phyloP scores from a whole-genome alignment of 2,329 filamentous ascomycete species.

The Aspergillus ochraceoroseus region DNA sequence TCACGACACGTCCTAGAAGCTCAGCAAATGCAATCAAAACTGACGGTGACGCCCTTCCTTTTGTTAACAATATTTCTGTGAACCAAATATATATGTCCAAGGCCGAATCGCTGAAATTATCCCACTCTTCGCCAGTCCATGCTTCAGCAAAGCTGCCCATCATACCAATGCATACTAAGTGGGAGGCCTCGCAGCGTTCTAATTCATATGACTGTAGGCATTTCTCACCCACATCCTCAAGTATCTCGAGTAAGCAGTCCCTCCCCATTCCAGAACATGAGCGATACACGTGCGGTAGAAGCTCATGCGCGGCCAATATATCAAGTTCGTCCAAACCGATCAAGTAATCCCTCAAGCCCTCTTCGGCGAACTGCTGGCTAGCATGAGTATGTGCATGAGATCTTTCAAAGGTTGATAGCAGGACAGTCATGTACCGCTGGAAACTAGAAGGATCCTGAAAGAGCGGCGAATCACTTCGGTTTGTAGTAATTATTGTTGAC shows the following conservation, averaged over 20 bases:
- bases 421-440: constrained; percentile 35
- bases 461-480: constrained; percentile 31
- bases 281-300: constrained; percentile 31
- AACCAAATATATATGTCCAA: constrained; percentile 77
- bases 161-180: constrained; percentile 62
- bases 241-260: constrained; percentile 41
- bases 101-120: constrained; percentile 60
- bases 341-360: constrained; percentile 36
- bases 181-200: constrained; percentile 68
- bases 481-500: constrained; percentile 26
- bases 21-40: constrained; percentile 63
- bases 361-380: no score
- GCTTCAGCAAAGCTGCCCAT: constrained; percentile 59
- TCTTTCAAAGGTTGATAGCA: constrained; percentile 31
- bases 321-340: constrained; percentile 36
- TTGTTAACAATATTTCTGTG: constrained; percentile 61
- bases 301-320: constrained; percentile 34
- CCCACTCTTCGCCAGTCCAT: constrained; percentile 57
- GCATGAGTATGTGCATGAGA: constrained; percentile 11
- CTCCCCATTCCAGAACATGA: constrained; percentile 29
- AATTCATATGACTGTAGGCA: constrained; percentile 55
- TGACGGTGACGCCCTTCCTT: constrained; percentile 63
- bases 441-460: constrained; percentile 35
- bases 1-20: constrained; percentile 66
- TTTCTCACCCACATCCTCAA: constrained; percentile 47